phyloP scores from a whole-genome alignment of 352 stramenopile species.

The Globisporangium paroecandrum region DNA sequence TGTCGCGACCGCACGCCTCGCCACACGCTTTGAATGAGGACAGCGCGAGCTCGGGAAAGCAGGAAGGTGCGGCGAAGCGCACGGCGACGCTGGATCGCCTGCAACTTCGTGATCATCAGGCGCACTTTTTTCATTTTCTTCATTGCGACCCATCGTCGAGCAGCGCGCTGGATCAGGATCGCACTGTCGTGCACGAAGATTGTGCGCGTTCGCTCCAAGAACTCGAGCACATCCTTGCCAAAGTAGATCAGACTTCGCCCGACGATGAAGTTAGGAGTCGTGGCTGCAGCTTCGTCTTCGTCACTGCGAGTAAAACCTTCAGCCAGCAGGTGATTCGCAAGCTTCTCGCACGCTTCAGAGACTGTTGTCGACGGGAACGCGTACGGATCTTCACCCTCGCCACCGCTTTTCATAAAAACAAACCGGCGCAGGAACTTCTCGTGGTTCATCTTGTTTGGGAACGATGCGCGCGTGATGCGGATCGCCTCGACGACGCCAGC shows the following conservation, averaged over 20 bases:
- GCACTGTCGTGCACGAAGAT: slow-evolving; percentile 70
- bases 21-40: slow-evolving; percentile 74
- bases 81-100: slow-evolving; percentile 53
- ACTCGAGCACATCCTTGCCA: slow-evolving; percentile 90
- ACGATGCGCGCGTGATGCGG: slow-evolving; percentile 85
- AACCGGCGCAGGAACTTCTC: slow-evolving; percentile 84
- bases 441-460: slow-evolving; percentile 94
- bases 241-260: slow-evolving; percentile 93
- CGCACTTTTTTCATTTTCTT: slow-evolving; percentile 48
- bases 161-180: slow-evolving; percentile 55
- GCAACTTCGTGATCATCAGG: slow-evolving; percentile 50
- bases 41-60: slow-evolving; percentile 32
- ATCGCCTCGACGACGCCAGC: slow-evolving; percentile 90
- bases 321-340: slow-evolving; percentile 46
- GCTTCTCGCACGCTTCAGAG: slow-evolving; percentile 57
- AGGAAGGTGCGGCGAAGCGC: slow-evolving; percentile 44
- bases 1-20: slow-evolving; percentile 63
- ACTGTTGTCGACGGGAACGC: slow-evolving; percentile 42
- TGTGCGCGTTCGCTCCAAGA: slow-evolving; percentile 76
- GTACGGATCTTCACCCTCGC: slow-evolving; percentile 9
- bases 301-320: slow-evolving; percentile 39
- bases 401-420: slow-evolving; percentile 60
- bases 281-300: slow-evolving; percentile 29
- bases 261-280: slow-evolving; percentile 62
- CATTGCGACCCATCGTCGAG: slow-evolving; percentile 49